Base-by-base conservation (phyloP, 2,329 filamentous ascomycete genomes). In the Aulographum hederae region DNA sequence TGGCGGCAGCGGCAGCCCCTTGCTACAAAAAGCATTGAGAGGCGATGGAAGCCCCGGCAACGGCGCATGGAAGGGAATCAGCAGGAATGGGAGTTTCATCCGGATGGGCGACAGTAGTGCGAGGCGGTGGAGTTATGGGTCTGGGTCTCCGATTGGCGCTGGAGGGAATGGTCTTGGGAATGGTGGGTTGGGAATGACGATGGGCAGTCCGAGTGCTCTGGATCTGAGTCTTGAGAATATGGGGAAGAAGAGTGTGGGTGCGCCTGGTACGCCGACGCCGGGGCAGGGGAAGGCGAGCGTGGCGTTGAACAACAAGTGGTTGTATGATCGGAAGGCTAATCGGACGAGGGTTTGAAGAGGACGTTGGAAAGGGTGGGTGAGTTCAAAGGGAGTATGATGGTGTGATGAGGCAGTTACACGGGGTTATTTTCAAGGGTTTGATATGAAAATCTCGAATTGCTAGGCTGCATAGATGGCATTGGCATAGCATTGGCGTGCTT, bases 221-320 rank as follows among this genome's bases (percentile, higher is more conserved):
- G 26, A 16, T 6, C 11, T 28, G 26, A n/a, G n/a, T n/a, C n/a
- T n/a, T n/a, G n/a, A n/a, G 21, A 25, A 8, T 25, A n/a, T 8
- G 21, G n/a, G 21, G n/a, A n/a, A n/a, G 21, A 8, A 48, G 45
- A 28, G 34, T 51, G 29, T 50, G 51, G 26, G 41, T 40, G 39
- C 44, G 1, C 71, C 76, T 2, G 63, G 67, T 11, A 75, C 76
- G 13, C 78, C 79, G 2, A 85, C 73, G 39, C 78, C 80, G 1
- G 57, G 57, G 6, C 43, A 43, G 2, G 46, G 40, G 3, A 48
- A 50, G 5, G 73, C 75, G 26, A 84, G 71, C 41, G 71, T 91
- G 32, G 73, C 73, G 1, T 48, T 94, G 47, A 94, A 86, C 54
- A 93, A 73, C 58, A 92, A 89, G 57, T 95, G 86, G 86, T 54